phyloP scores from a whole-genome alignment of 1,139 yeast species.

The Hyphopichia pseudoburtonii region DNA sequence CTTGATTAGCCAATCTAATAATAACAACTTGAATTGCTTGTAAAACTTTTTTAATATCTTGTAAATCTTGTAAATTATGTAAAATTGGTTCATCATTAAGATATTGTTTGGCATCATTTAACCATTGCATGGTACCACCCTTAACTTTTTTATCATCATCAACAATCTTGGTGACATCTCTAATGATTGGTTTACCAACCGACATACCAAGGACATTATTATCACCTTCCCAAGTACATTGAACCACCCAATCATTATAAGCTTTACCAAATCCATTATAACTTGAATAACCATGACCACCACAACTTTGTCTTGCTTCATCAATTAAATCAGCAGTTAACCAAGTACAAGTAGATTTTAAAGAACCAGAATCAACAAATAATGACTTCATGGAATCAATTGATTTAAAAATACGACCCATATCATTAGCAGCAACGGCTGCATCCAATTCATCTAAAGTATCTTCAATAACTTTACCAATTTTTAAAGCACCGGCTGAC shows the following conservation, averaged over 20 bases:
- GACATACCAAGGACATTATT: constrained; percentile 49
- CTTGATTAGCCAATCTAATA: constrained; percentile 38
- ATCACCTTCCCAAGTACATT: constrained; percentile 57
- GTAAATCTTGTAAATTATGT: constrained; percentile 26
- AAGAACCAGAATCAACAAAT: constrained; percentile 48
- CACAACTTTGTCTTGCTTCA: constrained; percentile 51
- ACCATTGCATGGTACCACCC: constrained; percentile 44
- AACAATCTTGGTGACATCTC: constrained; percentile 31
- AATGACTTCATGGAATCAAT: constrained; percentile 44
- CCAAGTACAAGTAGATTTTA: constrained; percentile 51
- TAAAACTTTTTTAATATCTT: constrained; percentile 32
- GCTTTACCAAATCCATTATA: constrained; percentile 51
- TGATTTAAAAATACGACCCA: constrained; percentile 33
- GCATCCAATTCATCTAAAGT: constrained; percentile 34
- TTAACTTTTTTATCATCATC: constrained; percentile 33
- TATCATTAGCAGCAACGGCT: constrained; percentile 37
- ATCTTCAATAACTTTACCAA: constrained; percentile 30
- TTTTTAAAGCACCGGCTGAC: constrained; percentile 40
- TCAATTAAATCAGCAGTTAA: constrained; percentile 47
- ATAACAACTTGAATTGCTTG: constrained; percentile 43
- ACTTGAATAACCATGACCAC: constrained; percentile 53
- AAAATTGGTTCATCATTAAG: constrained; percentile 29
- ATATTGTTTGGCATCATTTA: constrained; percentile 34
- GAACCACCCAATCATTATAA: constrained; percentile 50
- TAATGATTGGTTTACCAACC: constrained; percentile 47